Evolutionary conservation across 2,329 filamentous ascomycete species (phyloP), one percentile per base, ranked within the genome.

Genomic region (Cladorrhinum sp.): DNA sequence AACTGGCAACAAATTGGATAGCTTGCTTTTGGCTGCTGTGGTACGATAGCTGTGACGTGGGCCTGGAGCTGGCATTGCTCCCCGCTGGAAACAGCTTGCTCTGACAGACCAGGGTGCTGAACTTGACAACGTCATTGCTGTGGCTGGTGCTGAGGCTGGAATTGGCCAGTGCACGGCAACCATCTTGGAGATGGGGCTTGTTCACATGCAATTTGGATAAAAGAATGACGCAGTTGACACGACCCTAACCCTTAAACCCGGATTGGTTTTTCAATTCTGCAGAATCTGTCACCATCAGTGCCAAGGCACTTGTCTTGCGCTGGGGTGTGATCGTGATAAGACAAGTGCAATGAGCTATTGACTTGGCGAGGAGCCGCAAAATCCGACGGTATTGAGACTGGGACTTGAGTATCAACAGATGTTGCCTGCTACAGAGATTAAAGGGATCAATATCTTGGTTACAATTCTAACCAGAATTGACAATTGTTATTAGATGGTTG

Each of bases 51-150:
- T 58, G 66, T 68, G 66, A 67, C 67, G 67, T 69, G 66, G 61
- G 68, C 62, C 60, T 64, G 57, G 54, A 57, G 59, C 41, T 51
- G 51, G 48, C 58, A 50, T 50, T 45, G 41, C 41, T 45, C 41
- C 41, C 18, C 41, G 58, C 54, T 53, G 61, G 59, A 57, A 58
- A 32, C 23, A 32, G 49, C 52, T 53, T 22, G 13, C 50, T 57
- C 52, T 29, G 22, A 50, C 49, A 38, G 36, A 51, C 55, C 36
- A 56, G 61, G 62, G 55, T 58, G 27, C 16, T 18, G 41, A 24
- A 58, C 41, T 63, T 57, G 51, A 66, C 60, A 68, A 69, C 68
- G 68, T 69, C 68, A 69, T 69, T 59, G 58, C 49, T 57, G 62
- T 56, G 62, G 62, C 58, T 63, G 57, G 18, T 24, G 56, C 54